Percentiles rank a stretch among this genome's conserved stretches.
Conservation (phyloP, 2,329 filamentous ascomycete species). For the Calonectria multiphialidica region DNA sequence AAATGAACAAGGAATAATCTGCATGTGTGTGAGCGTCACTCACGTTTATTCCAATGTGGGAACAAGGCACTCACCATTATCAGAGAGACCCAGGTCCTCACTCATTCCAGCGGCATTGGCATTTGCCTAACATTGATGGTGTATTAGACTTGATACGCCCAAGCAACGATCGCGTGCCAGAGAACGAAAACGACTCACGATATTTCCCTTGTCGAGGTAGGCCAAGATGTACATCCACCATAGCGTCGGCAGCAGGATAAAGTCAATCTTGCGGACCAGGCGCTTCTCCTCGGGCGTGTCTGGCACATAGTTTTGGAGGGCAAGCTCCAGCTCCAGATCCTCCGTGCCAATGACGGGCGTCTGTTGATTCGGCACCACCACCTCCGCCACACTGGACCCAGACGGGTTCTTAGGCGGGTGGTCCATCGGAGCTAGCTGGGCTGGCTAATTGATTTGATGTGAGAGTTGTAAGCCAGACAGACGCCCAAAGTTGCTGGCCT, state of each 20-base stretch:
- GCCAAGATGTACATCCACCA: constrained; percentile 47
- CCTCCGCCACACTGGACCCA: background rate
- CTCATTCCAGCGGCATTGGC: constrained; percentile 31
- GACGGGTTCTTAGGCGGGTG: background rate
- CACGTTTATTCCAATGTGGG: background rate
- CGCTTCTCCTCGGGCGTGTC: constrained; percentile 46
- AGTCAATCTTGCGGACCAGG: constrained; percentile 58
- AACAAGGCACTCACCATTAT: constrained; percentile 12
- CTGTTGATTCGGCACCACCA: background rate
- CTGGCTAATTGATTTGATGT: background rate
- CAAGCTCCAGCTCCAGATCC: constrained; percentile 14
- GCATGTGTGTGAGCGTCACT: background rate
- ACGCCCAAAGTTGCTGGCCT: background rate
- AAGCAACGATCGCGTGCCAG: background rate
- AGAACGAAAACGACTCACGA: constrained; percentile 31
- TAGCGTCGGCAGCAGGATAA: constrained; percentile 62
- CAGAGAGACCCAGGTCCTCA: constrained; percentile 22
- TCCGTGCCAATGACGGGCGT: background rate
- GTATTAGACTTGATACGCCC: background rate
- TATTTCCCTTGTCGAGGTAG: constrained; percentile 46
- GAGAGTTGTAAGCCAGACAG: background rate
- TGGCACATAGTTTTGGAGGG: constrained; percentile 18
- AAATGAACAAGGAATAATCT: constrained; percentile 32
- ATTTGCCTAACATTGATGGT: constrained; percentile 19
- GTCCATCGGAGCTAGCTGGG: background rate